phyloP scores from a whole-genome alignment of 495 filamentous ascomycete genomes.

The Daldinia caldariorum region DNA sequence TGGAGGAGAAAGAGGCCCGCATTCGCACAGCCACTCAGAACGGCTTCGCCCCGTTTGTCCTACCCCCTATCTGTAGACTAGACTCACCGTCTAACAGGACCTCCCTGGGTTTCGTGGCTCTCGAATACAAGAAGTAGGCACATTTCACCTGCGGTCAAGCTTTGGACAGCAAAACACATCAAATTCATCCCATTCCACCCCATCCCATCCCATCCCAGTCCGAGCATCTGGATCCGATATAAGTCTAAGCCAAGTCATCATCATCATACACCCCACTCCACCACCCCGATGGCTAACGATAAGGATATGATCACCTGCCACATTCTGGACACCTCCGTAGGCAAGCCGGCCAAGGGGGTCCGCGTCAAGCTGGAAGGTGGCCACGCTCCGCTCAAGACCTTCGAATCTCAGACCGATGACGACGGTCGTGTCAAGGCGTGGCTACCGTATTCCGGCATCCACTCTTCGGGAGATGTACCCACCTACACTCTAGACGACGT shows the following conservation, averaged over 20 bases:
- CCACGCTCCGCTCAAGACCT: slow-evolving; percentile 68
- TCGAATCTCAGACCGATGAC: slow-evolving; percentile 74
- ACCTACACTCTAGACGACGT: slow-evolving; percentile 62
- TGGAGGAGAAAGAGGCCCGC: slow-evolving; percentile 22
- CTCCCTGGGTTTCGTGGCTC: slow-evolving; percentile 11
- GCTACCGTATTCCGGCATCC: slow-evolving; percentile 64
- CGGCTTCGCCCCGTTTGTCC: slow-evolving; percentile 44
- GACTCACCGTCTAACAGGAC: slow-evolving; percentile 19
- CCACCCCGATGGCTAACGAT: slow-evolving; percentile 47
- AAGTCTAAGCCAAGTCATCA: slow-evolving; percentile 1
- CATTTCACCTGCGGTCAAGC: slow-evolving; percentile 19
- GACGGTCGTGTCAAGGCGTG: slow-evolving; percentile 89
- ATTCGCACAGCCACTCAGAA: slow-evolving; percentile 36
- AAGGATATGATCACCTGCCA: slow-evolving; percentile 69
- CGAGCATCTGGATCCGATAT: neutral
- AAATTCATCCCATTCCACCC: too few species aligned
- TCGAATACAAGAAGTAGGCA: slow-evolving; percentile 40
- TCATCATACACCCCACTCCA: neutral
- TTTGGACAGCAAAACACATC: slow-evolving; percentile 12
- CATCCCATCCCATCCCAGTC: neutral
- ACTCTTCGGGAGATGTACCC: slow-evolving; percentile 59
- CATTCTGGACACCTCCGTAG: slow-evolving; percentile 68
- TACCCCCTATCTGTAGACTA: slow-evolving; percentile 26
- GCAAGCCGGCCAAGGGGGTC: slow-evolving; percentile 77
- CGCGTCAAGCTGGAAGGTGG: slow-evolving; percentile 78